Conservation (phyloP, 2,329 filamentous ascomycete species). For the Leptographium galeiforme region DNA sequence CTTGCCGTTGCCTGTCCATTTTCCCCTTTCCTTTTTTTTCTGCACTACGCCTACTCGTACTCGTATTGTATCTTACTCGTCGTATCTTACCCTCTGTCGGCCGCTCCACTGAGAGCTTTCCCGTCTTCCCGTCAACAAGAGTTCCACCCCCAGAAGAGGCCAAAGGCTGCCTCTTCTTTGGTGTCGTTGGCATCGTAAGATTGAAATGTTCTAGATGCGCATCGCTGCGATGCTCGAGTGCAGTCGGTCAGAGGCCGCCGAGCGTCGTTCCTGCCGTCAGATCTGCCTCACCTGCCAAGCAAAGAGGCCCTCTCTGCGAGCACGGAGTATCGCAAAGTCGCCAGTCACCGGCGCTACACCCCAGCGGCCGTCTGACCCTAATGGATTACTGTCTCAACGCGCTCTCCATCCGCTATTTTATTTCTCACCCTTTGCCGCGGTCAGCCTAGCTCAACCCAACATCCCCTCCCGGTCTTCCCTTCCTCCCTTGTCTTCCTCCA, state of each 20-base stretch:
- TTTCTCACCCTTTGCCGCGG: conserved; percentile 1
- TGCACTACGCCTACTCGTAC: background rate
- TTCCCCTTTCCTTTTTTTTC: background rate
- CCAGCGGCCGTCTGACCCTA: too few relatives aligned
- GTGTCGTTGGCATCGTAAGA: too few relatives aligned
- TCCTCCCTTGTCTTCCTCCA: background rate
- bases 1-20: background rate
- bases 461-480: background rate
- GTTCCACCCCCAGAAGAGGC: background rate
- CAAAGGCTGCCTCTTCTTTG: too few relatives aligned
- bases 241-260: too few relatives aligned
- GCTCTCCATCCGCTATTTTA: background rate
- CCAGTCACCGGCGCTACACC: too few relatives aligned
- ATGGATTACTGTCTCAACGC: too few relatives aligned
- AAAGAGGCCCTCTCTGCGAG: too few relatives aligned
- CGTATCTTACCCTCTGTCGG: background rate
- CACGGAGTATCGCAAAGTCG: background rate
- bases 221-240: too few relatives aligned
- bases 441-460: conserved; percentile 1
- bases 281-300: too few relatives aligned
- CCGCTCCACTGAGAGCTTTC: background rate
- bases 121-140: background rate
- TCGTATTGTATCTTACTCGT: too few relatives aligned
- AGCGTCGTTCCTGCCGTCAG: too few relatives aligned
- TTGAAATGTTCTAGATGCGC: too few relatives aligned